phyloP scores from a whole-genome alignment of 1,284 basidiomycete genomes.

The Marasmius oreades region DNA sequence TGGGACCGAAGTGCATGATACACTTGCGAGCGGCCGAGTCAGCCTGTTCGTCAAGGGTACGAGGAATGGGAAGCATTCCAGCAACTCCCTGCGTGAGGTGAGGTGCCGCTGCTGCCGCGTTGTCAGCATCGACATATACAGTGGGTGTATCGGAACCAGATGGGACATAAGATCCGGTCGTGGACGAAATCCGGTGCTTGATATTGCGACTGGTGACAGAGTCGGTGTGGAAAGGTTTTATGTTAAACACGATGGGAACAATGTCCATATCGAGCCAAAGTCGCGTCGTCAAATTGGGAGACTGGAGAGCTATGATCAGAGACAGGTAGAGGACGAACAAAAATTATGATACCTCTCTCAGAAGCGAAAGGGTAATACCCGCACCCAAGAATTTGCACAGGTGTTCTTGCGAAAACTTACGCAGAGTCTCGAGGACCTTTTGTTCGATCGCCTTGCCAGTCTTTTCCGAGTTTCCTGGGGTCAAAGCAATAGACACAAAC shows the following conservation, averaged over 20 bases:
- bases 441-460: constrained; percentile 57
- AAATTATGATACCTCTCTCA: constrained; percentile 34
- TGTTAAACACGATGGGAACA: constrained; percentile 79
- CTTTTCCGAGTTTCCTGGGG: constrained; percentile 42
- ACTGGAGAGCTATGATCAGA: constrained; percentile 33
- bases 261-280: constrained; percentile 76
- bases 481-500: constrained; percentile 49
- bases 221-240: constrained; percentile 77
- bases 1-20: constrained; percentile 76
- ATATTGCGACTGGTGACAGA: constrained; percentile 69
- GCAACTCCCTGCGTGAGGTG: constrained; percentile 44
- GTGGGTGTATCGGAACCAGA: constrained; percentile 74
- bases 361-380: constrained; percentile 39
- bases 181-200: constrained; percentile 76
- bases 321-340: constrained; percentile 10
- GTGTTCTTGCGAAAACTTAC: constrained; percentile 69
- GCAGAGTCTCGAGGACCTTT: constrained; percentile 56
- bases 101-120: constrained; percentile 28
- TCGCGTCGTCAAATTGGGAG: constrained; percentile 72
- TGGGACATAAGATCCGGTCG: constrained; percentile 68
- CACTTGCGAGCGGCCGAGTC: constrained; percentile 80
- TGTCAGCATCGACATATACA: constrained; percentile 41
- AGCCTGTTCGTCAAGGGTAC: constrained; percentile 78
- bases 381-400: constrained; percentile 78
- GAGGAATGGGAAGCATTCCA: constrained; percentile 64